phyloP scores from a whole-genome alignment of 2,329 filamentous ascomycete genomes.

The Arthroderma sp. region DNA sequence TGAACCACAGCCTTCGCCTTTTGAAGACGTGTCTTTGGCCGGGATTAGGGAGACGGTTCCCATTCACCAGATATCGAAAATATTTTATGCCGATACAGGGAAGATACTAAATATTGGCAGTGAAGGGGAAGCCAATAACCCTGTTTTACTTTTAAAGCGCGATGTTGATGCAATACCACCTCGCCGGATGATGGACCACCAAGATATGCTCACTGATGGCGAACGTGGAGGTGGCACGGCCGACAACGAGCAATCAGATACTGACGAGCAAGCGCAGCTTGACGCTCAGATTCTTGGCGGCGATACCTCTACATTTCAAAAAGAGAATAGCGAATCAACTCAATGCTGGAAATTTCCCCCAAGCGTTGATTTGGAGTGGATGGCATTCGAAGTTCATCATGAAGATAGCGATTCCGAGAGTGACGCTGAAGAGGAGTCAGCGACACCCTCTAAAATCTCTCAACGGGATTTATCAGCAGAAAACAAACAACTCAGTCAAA shows the following conservation, averaged over 20 bases:
- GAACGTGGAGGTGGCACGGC: slow-evolving; percentile 17
- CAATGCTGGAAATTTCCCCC: slow-evolving; percentile 51
- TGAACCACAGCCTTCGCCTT: slow-evolving; percentile 42
- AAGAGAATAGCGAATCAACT: slow-evolving; percentile 13
- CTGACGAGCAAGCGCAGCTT: slow-evolving; percentile 28
- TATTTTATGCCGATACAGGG: slow-evolving; percentile 86
- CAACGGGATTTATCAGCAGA: slow-evolving; percentile 23
- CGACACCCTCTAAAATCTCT: slow-evolving; percentile 13
- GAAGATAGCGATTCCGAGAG: slow-evolving; percentile 47
- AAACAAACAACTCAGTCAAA: slow-evolving; percentile 20
- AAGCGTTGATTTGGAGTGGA: slow-evolving; percentile 78
- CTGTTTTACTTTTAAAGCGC: slow-evolving; percentile 60
- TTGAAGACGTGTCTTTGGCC: slow-evolving; percentile 47
- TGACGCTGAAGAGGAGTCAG: slow-evolving; percentile 27
- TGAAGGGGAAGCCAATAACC: slow-evolving; percentile 55
- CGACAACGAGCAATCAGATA: slow-evolving; percentile 21
- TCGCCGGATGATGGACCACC: slow-evolving; percentile 42
- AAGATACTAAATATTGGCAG: slow-evolving; percentile 73
- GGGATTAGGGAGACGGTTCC: slow-evolving; percentile 55
- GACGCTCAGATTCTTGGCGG: slow-evolving; percentile 11
- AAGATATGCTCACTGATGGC: slow-evolving; percentile 25
- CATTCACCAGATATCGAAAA: slow-evolving; percentile 67
- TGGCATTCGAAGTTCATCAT: slow-evolving; percentile 74
- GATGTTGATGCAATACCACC: slow-evolving; percentile 52
- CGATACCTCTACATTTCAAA: slow-evolving; percentile 9